Evolutionary conservation across 1,139 yeast genomes (phyloP).

Genomic region (Yamadazyma jaroonii): DNA sequence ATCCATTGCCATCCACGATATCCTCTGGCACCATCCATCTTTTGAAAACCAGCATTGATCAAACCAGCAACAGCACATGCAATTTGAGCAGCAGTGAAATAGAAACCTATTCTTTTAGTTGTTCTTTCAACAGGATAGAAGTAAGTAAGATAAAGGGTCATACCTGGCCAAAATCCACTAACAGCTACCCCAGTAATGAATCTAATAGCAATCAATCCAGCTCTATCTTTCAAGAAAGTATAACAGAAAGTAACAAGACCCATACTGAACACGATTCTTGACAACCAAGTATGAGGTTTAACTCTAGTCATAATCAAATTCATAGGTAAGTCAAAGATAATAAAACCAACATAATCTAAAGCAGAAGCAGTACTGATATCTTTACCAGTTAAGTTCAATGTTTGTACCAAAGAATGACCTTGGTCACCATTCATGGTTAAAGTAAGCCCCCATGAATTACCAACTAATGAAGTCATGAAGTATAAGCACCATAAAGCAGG

Average conservation of each 20-base stretch:
- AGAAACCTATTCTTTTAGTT: conserved; percentile 81
- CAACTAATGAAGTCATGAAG: conserved; percentile 76
- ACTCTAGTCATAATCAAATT: conserved; percentile 79
- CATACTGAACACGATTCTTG: conserved; percentile 73
- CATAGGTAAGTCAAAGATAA: conserved; percentile 85
- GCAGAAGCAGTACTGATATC: conserved; percentile 78
- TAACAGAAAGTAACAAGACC: conserved; percentile 79
- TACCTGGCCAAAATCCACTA: conserved; percentile 94
- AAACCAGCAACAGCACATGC: conserved; percentile 86
- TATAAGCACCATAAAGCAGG: conserved; percentile 84
- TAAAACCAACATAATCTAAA: conserved; percentile 77
- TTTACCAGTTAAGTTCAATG: conserved; percentile 50
- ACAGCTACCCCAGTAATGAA: conserved; percentile 77
- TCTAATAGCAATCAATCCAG: conserved; percentile 69
- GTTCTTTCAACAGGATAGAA: conserved; percentile 85
- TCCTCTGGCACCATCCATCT: conserved; percentile 71
- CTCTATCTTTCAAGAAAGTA: conserved; percentile 49
- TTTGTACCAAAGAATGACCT: conserved; percentile 61
- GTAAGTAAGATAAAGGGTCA: conserved; percentile 77
- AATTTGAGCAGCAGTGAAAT: conserved; percentile 87
- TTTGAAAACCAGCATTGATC: conserved; percentile 84
- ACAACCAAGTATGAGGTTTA: conserved; percentile 82
- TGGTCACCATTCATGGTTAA: conserved; percentile 70
- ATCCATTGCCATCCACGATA: conserved; percentile 87
- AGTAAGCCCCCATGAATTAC: conserved; percentile 74